phyloP scores from a whole-genome alignment of 1,284 basidiomycete genomes.

The Sutorius eximius region DNA sequence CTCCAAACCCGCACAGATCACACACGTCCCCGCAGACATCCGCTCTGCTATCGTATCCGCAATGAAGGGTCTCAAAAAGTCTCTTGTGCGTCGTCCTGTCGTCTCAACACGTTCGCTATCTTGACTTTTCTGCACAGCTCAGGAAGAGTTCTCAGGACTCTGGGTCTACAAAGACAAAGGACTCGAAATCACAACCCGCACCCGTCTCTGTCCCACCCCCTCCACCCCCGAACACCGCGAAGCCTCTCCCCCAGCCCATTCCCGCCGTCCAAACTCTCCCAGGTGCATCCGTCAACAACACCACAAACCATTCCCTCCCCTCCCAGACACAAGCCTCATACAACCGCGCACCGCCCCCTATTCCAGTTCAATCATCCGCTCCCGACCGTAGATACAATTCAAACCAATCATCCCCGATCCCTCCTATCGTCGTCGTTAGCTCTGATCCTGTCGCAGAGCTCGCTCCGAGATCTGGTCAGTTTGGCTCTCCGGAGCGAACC shows the following conservation, averaged over 20 bases:
- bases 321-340: constrained; percentile 38
- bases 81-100: constrained; percentile 55
- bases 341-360: constrained; percentile 44
- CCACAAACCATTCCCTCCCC: constrained; percentile 42
- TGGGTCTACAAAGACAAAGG: constrained; percentile 65
- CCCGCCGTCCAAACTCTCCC: constrained; percentile 39
- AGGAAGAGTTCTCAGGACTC: constrained; percentile 69
- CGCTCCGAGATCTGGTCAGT: constrained; percentile 40
- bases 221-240: constrained; percentile 63
- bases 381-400: constrained; percentile 55
- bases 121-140: constrained; percentile 46
- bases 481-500: constrained; percentile 51
- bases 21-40: constrained; percentile 13
- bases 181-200: constrained; percentile 50
- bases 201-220: constrained; percentile 55
- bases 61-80: constrained; percentile 93
- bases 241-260: constrained; percentile 54
- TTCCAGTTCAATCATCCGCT: constrained; percentile 35
- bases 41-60: constrained; percentile 19
- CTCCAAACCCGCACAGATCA: constrained; percentile 13
- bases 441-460: constrained; percentile 71
- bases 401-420: constrained; percentile 56
- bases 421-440: constrained; percentile 89
- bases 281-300: constrained; percentile 43
- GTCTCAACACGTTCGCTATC: constrained; percentile 13